Percentiles rank a stretch among this genome's conserved stretches.
Conservation (phyloP, 1,139 yeast species). For the Sugiyamaella pinicola region DNA sequence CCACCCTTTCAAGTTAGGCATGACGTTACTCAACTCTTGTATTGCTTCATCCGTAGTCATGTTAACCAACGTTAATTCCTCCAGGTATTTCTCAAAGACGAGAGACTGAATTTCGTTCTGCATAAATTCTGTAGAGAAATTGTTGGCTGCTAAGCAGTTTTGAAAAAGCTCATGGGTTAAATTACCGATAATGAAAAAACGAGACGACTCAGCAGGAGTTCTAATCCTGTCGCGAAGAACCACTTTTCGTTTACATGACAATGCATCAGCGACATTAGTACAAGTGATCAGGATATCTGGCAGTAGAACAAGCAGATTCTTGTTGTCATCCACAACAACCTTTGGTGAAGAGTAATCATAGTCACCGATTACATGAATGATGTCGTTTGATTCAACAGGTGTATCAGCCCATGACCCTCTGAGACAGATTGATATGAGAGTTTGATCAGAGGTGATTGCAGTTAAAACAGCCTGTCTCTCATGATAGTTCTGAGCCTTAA, state of each 20-base stretch:
- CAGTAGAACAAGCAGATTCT: slow-evolving; percentile 69
- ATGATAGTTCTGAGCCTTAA: neutral
- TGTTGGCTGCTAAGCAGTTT: slow-evolving; percentile 53
- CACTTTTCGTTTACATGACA: slow-evolving; percentile 71
- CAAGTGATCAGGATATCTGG: slow-evolving; percentile 85
- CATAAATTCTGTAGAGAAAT: slow-evolving; percentile 52
- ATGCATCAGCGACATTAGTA: slow-evolving; percentile 76
- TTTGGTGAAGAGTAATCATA: slow-evolving; percentile 19
- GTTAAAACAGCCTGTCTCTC: slow-evolving; percentile 7
- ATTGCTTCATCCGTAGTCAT: slow-evolving; percentile 53
- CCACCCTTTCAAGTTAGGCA: slow-evolving; percentile 68
- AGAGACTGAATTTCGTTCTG: slow-evolving; percentile 47
- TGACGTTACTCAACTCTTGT: slow-evolving; percentile 52
- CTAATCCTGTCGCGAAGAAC: slow-evolving; percentile 59
- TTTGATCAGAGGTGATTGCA: neutral
- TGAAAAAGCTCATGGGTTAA: slow-evolving; percentile 82
- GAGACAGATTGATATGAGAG: slow-evolving; percentile 16
- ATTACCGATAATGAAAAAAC: slow-evolving; percentile 72
- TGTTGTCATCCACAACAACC: slow-evolving; percentile 55
- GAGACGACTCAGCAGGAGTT: slow-evolving; percentile 56
- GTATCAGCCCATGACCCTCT: slow-evolving; percentile 36
- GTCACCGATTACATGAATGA: slow-evolving; percentile 44
- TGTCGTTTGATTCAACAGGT: slow-evolving; percentile 36
- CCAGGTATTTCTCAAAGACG: slow-evolving; percentile 48
- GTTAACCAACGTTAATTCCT: slow-evolving; percentile 62